Percentiles rank a stretch among this genome's conserved stretches.
phyloP scores from a whole-genome alignment of 1,284 basidiomycete genomes.

The Puccinia horiana region DNA sequence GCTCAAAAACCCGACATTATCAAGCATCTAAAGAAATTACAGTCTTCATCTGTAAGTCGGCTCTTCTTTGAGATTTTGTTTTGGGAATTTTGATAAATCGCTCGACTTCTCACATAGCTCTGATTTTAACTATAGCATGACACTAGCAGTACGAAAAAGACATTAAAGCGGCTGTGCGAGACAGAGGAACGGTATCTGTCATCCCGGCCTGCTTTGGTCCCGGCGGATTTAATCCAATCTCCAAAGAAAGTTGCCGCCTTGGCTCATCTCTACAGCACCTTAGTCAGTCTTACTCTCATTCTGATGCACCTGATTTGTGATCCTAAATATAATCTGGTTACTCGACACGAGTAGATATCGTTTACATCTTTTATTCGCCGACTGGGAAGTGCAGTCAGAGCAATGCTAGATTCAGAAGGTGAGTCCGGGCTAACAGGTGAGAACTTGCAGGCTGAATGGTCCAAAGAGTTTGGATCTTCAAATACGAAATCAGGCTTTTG shows the following conservation, averaged over 20 bases:
- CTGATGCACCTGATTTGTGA: not conserved
- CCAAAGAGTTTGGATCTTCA: constrained; percentile 49
- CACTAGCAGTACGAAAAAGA: constrained; percentile 5
- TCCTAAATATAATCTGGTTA: constrained; percentile 51
- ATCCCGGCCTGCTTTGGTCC: constrained; percentile 63
- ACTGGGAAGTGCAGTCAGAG: constrained; percentile 33
- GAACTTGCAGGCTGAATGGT: constrained; percentile 59
- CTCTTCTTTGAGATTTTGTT: constrained; percentile 45
- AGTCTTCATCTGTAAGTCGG: constrained; percentile 58
- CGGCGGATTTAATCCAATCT: constrained; percentile 74
- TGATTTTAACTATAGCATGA: constrained; percentile 6
- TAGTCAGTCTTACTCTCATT: constrained; percentile 65
- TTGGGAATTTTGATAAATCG: not conserved
- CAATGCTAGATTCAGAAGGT: constrained; percentile 26
- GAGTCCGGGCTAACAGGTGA: constrained; percentile 6
- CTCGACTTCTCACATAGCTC: not conserved
- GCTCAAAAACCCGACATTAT: constrained; percentile 78
- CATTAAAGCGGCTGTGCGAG: constrained; percentile 66
- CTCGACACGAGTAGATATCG: constrained; percentile 43
- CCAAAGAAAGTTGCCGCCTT: constrained; percentile 74
- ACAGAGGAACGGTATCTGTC: constrained; percentile 71
- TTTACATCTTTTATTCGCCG: constrained; percentile 44
- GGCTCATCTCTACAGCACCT: constrained; percentile 78
- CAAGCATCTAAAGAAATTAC: constrained; percentile 68
- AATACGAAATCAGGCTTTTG: constrained; percentile 60